Conservation (phyloP, 2,329 filamentous ascomycete species). For the Trichoderma sp. region DNA sequence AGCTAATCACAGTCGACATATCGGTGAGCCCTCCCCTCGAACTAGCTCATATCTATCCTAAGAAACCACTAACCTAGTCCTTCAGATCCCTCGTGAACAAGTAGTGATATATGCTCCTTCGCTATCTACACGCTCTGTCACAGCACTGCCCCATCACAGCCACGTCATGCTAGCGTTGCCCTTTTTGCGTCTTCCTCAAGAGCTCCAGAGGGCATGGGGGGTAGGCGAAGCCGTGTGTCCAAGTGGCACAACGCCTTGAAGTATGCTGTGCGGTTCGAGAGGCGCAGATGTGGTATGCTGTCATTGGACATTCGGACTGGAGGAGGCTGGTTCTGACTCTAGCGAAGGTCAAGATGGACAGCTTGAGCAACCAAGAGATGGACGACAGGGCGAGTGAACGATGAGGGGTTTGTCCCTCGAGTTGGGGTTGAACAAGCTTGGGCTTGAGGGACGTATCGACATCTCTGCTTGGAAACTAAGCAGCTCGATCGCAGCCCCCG, state of each 20-base stretch:
- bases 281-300: not conserved
- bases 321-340: not conserved
- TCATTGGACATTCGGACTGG: not conserved
- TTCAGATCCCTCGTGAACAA: not conserved
- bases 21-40: not conserved
- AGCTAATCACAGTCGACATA: not conserved
- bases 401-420: not conserved
- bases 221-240: not conserved
- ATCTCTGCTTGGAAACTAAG: too few species aligned
- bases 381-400: not conserved
- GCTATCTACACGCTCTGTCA: not conserved
- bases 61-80: too few species aligned
- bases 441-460: not conserved
- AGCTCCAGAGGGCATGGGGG: too few species aligned
- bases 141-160: not conserved
- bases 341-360: not conserved
- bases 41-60: not conserved
- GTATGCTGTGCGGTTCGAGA: not conserved
- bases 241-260: not conserved
- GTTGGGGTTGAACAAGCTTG: not conserved
- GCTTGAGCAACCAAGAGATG: not conserved
- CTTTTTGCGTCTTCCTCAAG: too few species aligned
- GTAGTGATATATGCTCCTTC: not conserved
- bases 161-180: not conserved
- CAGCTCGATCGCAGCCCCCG: not conserved